Percentiles rank a stretch among this genome's conserved stretches.
These are phyloP conservation scores for Hypholoma sublateritium DNA, from an alignment of 768 basidiomycete species.

Conservation along the genomic window DNA sequence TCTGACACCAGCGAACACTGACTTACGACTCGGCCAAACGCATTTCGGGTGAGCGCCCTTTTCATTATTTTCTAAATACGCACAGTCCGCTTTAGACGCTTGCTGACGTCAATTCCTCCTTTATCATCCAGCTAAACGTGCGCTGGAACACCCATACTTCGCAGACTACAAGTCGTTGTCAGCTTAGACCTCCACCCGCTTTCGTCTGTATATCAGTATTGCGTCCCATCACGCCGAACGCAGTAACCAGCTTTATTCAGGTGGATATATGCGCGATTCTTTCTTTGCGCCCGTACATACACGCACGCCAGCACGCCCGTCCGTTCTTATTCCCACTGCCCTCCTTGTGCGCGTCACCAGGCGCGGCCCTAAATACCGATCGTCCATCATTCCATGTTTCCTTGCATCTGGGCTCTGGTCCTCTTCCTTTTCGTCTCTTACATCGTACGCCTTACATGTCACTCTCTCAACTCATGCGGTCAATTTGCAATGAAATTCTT, in stretches of 20 bases:
- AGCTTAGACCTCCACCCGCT: no score
- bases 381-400: not conserved
- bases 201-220: not conserved
- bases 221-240: not conserved
- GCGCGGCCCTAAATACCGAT: not conserved
- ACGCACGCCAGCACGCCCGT: not conserved
- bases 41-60: constrained; percentile 73
- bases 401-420: not conserved
- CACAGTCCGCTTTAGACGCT: not conserved
- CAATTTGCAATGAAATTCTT: not conserved
- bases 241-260: not conserved
- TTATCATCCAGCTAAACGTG: constrained; percentile 51
- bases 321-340: not conserved
- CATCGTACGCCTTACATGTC: not conserved
- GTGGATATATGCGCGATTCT: not conserved
- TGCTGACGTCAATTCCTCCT: constrained; percentile 38
- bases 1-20: constrained; percentile 56
- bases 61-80: no score
- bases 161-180: constrained; percentile 30
- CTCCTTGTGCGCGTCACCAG: not conserved
- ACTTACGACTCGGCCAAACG: constrained; percentile 90
- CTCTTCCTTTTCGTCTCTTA: not conserved
- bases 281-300: not conserved
- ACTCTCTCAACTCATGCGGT: not conserved
- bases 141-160: constrained; percentile 51